Percentiles rank a stretch among this genome's conserved stretches.
Conservation (phyloP, 345 rosid genomes). For the Pistacia vera region DNA sequence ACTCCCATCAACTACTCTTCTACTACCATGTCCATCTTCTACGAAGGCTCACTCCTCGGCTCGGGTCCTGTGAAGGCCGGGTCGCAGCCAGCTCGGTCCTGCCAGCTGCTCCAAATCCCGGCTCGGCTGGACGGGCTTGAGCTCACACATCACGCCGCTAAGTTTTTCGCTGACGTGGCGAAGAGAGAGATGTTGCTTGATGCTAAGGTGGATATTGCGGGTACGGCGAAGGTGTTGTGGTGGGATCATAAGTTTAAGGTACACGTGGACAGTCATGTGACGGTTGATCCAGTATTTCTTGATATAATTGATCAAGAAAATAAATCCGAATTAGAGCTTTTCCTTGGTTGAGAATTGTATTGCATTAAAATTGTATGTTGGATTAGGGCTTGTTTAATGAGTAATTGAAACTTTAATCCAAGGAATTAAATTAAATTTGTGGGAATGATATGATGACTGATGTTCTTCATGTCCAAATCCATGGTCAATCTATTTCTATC, state of each 20-base stretch:
- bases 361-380: not conserved
- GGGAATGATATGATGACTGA: no score
- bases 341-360: slow-evolving; percentile 32
- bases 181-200: slow-evolving; percentile 79
- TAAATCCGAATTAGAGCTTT: slow-evolving; percentile 53
- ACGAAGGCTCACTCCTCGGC: slow-evolving; percentile 82
- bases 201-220: slow-evolving; percentile 68
- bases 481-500: no score
- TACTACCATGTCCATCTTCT: slow-evolving; percentile 81
- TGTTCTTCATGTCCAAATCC: no score
- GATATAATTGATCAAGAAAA: slow-evolving; percentile 84
- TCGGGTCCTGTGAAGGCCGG: slow-evolving; percentile 69
- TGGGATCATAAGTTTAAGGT: slow-evolving; percentile 83
- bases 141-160: slow-evolving; percentile 76
- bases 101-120: slow-evolving; percentile 62
- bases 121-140: slow-evolving; percentile 76
- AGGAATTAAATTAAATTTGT: no score
- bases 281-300: slow-evolving; percentile 84
- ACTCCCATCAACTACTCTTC: slow-evolving; percentile 67
- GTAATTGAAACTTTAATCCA: no score
- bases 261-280: slow-evolving; percentile 78
- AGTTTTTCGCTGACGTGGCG: slow-evolving; percentile 70
- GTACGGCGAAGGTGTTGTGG: slow-evolving; percentile 77
- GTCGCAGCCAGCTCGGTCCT: slow-evolving; percentile 65
- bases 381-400: not conserved